Base-by-base conservation (phyloP, 108 stramenopile genomes). In the Schizochytrium sp. region DNA sequence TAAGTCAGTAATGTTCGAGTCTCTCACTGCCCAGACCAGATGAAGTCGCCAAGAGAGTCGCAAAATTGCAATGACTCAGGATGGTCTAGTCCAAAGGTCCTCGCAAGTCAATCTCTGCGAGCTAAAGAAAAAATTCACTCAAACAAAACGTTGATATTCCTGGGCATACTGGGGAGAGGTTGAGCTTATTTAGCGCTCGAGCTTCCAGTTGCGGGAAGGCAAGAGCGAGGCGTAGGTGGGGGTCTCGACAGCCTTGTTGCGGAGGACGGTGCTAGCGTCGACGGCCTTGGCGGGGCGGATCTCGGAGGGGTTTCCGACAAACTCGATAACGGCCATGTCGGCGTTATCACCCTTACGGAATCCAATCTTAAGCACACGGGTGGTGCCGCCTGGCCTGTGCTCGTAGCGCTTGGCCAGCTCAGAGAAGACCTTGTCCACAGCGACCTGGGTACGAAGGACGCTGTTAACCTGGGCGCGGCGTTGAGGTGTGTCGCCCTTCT, bases 281-380 rank as follows among this genome's bases (percentile, higher is more conserved):
- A 83, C 76, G 8, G 76, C 45, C 72, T 95, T 93, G 12, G 97
- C 97, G 13, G 96, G 94, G 57, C 97, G 91, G 45, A 97, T 91
- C 92, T 97, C 98, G n/a, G 96, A 96, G 38, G 95, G 95, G 59
- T 98, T 95, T 94, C 98, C 99, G 0, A 99, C 98, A 89, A 97
- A 98, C 93, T 99, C 99, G 88, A 99, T 98, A 10, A 99, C 90
- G 0, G 97, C 96, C 99, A 99, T 99, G 57, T 97, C 96, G 4
- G 99, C 98, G 57, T 95, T 95, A 89, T 99, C 98, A 45, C 98
- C 98, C 45, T 87, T 72, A 2, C 98, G 93, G n/a, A 91, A 94
- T 72, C 93, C 92, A 28, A 98, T 76, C 88, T 98, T 97, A 93
- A 99, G 69, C 0, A 99, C 94, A 40, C 99, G 95, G 8, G 99